Evolutionary conservation across 768 basidiomycete genomes (phyloP).

Genomic region (Russula dissimulans): DNA sequence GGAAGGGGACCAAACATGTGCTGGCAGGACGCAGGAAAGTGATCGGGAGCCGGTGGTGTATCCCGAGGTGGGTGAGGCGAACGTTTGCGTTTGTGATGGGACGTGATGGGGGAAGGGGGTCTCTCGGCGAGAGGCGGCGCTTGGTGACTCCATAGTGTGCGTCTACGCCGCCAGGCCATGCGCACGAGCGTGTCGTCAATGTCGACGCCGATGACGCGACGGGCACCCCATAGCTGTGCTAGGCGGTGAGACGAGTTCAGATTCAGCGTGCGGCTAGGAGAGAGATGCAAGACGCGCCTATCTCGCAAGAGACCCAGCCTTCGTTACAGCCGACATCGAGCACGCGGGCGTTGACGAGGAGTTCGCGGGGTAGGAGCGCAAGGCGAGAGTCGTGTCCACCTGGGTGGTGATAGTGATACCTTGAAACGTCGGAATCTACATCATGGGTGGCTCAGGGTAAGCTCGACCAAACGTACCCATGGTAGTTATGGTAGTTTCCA

Average conservation of each 20-base stretch:
- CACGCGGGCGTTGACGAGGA: slow-evolving; percentile 6
- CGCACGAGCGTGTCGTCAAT: slow-evolving; percentile 71
- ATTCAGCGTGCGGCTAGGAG: neutral
- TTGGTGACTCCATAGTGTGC: slow-evolving; percentile 64
- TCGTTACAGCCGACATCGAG: slow-evolving; percentile 19
- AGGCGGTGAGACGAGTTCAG: neutral
- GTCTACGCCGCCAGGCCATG: slow-evolving; percentile 63
- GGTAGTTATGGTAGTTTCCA: slow-evolving; percentile 21
- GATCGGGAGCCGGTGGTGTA: slow-evolving; percentile 26
- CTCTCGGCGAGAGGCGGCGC: slow-evolving; percentile 25
- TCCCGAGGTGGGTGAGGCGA: neutral
- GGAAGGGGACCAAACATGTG: slow-evolving; percentile 71
- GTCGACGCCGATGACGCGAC: slow-evolving; percentile 73
- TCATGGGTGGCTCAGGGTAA: neutral
- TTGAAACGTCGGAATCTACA: neutral
- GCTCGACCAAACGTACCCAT: slow-evolving; percentile 3
- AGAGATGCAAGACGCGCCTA: slow-evolving; percentile 21
- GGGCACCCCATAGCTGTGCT: slow-evolving; percentile 60
- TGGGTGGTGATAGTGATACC: slow-evolving; percentile 12
- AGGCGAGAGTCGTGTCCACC: slow-evolving; percentile 51
- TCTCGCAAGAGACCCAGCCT: slow-evolving; percentile 13
- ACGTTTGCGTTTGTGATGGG: slow-evolving; percentile 19
- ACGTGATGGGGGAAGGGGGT: neutral
- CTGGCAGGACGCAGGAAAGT: slow-evolving; percentile 73
- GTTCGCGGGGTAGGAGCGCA: slow-evolving; percentile 36